A percentile compares a stretch with the other conserved stretches of the same genome.
Evolutionary conservation across 371 early-diverging fungal genomes (phyloP).

Genomic region (Caulochytrium protostelioides): DNA sequence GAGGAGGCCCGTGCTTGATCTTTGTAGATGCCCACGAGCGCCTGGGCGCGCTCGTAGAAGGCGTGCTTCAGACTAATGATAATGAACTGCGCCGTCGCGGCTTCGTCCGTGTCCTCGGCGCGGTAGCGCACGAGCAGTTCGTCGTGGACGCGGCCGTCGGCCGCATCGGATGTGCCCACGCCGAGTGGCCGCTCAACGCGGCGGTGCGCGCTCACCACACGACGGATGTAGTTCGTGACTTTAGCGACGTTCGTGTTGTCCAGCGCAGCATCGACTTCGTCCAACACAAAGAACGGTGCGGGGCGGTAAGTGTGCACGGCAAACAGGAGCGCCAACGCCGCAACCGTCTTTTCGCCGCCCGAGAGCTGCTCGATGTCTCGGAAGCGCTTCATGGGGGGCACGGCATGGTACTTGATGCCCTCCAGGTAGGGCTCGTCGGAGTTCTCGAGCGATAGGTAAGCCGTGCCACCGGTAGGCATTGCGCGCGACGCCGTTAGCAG

Average conservation of each 20-base stretch:
- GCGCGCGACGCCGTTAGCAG: constrained; percentile 58
- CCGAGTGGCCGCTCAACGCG: background rate
- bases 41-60: constrained; percentile 83
- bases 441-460: constrained; percentile 84
- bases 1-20: constrained; percentile 69
- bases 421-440: constrained; percentile 82
- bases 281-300: constrained; percentile 97
- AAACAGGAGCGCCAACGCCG: constrained; percentile 89
- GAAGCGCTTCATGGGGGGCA: constrained; percentile 99
- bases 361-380: constrained; percentile 96
- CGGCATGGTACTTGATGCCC: constrained; percentile 92
- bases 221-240: constrained; percentile 78
- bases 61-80: constrained; percentile 92
- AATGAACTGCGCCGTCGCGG: constrained; percentile 59
- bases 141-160: no score
- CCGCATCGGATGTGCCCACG: background rate
- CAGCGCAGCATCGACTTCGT: constrained; percentile 98
- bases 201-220: no score
- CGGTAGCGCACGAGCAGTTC: no score
- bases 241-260: constrained; percentile 91
- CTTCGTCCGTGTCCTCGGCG: constrained; percentile 6
- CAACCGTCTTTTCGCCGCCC: constrained; percentile 99
- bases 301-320: constrained; percentile 88
- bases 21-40: constrained; percentile 91
- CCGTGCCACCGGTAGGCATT: constrained; percentile 81